These are phyloP conservation scores for Kodamaea alishanica DNA, from an alignment of 1,139 yeast species.

Conservation along the genomic window DNA sequence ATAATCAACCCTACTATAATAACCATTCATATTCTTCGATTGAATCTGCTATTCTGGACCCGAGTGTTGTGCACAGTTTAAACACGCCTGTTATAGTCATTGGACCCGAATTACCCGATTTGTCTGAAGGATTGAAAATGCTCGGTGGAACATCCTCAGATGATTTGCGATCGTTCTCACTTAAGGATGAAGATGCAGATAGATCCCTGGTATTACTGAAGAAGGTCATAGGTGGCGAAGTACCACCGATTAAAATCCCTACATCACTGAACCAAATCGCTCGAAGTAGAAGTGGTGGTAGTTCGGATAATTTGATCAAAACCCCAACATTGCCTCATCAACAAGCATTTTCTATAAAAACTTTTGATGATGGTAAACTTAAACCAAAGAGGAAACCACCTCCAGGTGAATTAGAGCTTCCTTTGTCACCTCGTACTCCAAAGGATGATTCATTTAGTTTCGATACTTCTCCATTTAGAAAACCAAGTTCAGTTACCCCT, in stretches of 20 bases:
- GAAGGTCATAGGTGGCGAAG: no score
- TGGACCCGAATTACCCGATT: conserved; percentile 7
- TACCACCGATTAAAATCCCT: conserved; percentile 18
- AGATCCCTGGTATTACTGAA: no score
- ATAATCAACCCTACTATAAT: conserved; percentile 1
- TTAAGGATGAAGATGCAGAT: no score
- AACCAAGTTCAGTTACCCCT: conserved; percentile 3
- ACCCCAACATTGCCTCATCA: neutral
- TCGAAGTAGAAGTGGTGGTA: conserved; percentile 11
- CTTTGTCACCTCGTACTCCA: conserved; percentile 5
- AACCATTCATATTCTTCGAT: conserved; percentile 15
- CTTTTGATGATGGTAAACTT: conserved; percentile 2
- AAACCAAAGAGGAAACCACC: conserved; percentile 23
- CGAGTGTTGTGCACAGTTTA: conserved; percentile 3
- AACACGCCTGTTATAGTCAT: conserved; percentile 14
- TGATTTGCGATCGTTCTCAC: no score
- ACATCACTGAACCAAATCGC: conserved; percentile 17
- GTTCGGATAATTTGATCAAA: conserved; percentile 9
- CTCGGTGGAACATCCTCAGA: conserved; percentile 3
- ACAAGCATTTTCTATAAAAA: neutral
- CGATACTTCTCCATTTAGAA: neutral
- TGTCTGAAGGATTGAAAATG: neutral
- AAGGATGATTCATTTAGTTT: conserved; percentile 4
- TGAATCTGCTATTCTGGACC: conserved; percentile 14
- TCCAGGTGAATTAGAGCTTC: conserved; percentile 10